phyloP scores from a whole-genome alignment of 352 stramenopile genomes.

The Pythium plurisporium region DNA sequence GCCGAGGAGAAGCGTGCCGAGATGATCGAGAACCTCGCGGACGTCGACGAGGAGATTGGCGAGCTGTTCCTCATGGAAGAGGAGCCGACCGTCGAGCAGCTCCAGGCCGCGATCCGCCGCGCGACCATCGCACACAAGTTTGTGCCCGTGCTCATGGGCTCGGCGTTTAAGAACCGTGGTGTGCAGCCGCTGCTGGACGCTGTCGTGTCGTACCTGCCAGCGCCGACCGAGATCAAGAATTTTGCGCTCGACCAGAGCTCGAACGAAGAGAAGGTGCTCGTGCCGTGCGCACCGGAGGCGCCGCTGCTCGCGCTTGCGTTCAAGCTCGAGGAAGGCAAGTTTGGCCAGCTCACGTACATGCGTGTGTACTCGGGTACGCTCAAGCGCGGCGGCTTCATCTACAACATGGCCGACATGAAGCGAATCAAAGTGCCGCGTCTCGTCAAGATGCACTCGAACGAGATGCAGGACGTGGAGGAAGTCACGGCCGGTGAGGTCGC shows the following conservation, averaged over 20 bases:
- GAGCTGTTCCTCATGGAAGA: constrained; percentile 78
- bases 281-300: constrained; percentile 33
- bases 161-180: constrained; percentile 81
- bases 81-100: constrained; percentile 37
- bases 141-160: constrained; percentile 58
- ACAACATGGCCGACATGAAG: constrained; percentile 61
- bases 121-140: constrained; percentile 48
- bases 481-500: constrained; percentile 90
- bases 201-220: constrained; percentile 97
- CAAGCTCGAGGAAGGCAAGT: constrained; percentile 74
- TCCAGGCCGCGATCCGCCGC: constrained; percentile 54
- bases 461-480: constrained; percentile 82
- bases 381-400: constrained; percentile 69
- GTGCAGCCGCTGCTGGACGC: constrained; percentile 98
- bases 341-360: constrained; percentile 87
- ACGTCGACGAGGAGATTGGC: constrained; percentile 69
- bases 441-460: constrained; percentile 89
- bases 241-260: constrained; percentile 56
- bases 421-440: constrained; percentile 68
- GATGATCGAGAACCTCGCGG: constrained; percentile 58
- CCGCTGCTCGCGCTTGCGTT: constrained; percentile 60
- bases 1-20: constrained; percentile 40
- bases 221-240: constrained; percentile 83
- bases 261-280: constrained; percentile 18
- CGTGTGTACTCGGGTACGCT: constrained; percentile 92